Conservation (phyloP, 305 asterid genomes). For the Solanum chacoense region DNA sequence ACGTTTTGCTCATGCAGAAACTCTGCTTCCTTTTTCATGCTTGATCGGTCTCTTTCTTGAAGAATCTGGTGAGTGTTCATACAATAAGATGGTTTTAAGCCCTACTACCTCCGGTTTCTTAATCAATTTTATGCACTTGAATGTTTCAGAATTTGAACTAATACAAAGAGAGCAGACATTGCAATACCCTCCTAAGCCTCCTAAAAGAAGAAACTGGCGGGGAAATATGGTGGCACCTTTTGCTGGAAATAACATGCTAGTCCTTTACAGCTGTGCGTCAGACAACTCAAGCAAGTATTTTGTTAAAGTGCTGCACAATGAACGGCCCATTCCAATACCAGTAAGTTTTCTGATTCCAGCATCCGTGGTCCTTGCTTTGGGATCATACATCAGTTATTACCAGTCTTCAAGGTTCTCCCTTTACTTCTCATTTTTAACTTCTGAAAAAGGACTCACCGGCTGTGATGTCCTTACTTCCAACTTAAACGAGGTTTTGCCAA, state of each 20-base stretch:
- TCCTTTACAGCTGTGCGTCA: conserved; percentile 60
- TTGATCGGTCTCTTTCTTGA: conserved; percentile 89
- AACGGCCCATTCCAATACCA: conserved; percentile 56
- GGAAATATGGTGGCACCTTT: conserved; percentile 75
- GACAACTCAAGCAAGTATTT: conserved; percentile 58
- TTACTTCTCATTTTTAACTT: background rate
- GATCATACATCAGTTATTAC: background rate
- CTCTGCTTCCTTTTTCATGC: conserved; percentile 96
- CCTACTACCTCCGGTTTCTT: conserved; percentile 2
- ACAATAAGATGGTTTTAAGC: background rate
- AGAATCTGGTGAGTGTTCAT: conserved; percentile 51
- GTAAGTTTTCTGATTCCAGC: conserved; percentile 33
- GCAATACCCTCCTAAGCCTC: conserved; percentile 74
- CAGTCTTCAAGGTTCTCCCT: background rate
- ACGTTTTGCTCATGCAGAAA: conserved; percentile 95
- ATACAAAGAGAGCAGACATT: conserved; percentile 56
- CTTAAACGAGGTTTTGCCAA: background rate
- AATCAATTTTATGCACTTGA: background rate
- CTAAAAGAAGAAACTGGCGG: conserved; percentile 74
- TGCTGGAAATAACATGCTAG: conserved; percentile 86
- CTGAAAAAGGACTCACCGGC: background rate
- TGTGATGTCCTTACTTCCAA: background rate
- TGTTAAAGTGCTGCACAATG: conserved; percentile 82
- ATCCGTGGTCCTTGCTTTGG: background rate
- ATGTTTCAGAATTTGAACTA: conserved; percentile 56